Percentiles rank a stretch among this genome's conserved stretches.
Evolutionary conservation across 1,284 basidiomycete genomes (phyloP).

Genomic region (Somion occarium): DNA sequence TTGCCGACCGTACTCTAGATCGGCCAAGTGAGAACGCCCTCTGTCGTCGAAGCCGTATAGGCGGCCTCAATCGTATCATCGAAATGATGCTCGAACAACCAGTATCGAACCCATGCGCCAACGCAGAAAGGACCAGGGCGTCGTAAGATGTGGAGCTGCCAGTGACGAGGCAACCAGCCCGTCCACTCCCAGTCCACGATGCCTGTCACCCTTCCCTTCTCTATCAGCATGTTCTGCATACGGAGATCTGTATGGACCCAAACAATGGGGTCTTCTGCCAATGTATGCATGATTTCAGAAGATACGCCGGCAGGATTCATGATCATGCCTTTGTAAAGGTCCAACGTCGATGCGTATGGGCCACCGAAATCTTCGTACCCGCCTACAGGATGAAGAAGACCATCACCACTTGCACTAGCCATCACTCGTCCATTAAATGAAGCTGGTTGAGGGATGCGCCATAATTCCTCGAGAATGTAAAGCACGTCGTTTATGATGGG

Average conservation of each 20-base stretch:
- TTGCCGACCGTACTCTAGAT: too few relatives aligned
- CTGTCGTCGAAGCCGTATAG: neutral
- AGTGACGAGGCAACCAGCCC: neutral
- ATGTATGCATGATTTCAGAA: slow-evolving; percentile 1
- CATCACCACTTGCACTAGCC: slow-evolving; percentile 21
- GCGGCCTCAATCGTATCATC: neutral
- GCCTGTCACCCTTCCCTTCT: neutral
- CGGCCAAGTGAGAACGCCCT: neutral
- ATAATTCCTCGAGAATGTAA: slow-evolving; percentile 14
- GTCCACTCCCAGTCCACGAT: slow-evolving; percentile 3
- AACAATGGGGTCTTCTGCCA: slow-evolving; percentile 14
- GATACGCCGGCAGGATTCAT: slow-evolving; percentile 3
- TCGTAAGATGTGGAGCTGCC: neutral
- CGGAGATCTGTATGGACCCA: slow-evolving; percentile 21
- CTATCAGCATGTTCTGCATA: neutral
- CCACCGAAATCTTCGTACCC: slow-evolving; percentile 14
- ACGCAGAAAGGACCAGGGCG: neutral
- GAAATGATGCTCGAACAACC: neutral
- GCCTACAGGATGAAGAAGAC: slow-evolving; percentile 16
- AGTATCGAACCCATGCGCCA: neutral
- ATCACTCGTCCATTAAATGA: slow-evolving; percentile 17
- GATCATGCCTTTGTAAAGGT: slow-evolving; percentile 14
- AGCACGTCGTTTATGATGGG: slow-evolving; percentile 13
- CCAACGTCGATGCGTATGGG: slow-evolving; percentile 16
- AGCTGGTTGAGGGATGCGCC: slow-evolving; percentile 15